Evolutionary conservation across 2,329 filamentous ascomycete species (phyloP).

Genomic region (Dryadomyces sulphureus): DNA sequence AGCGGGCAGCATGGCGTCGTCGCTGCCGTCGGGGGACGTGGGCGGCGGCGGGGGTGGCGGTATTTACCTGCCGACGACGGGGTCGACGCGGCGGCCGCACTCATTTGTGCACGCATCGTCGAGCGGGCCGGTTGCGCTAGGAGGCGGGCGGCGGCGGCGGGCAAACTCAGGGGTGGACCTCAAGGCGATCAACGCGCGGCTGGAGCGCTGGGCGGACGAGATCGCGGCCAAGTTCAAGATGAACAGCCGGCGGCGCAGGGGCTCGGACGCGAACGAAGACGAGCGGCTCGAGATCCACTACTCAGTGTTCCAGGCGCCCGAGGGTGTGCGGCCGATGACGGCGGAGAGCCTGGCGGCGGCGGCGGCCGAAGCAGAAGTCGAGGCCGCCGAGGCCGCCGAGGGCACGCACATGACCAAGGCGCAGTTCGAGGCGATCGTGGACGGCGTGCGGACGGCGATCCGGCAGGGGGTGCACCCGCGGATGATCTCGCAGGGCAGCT

Average conservation of each 20-base stretch:
- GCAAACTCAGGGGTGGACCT: slow-evolving; percentile 89
- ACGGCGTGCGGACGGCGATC: slow-evolving; percentile 82
- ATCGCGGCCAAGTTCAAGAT: slow-evolving; percentile 98
- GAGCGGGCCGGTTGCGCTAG: too few species aligned
- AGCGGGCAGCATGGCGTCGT: slow-evolving; percentile 39
- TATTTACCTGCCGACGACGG: not conserved
- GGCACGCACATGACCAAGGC: slow-evolving; percentile 48
- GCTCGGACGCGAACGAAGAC: slow-evolving; percentile 45
- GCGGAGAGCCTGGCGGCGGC: slow-evolving; percentile 51
- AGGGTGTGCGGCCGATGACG: slow-evolving; percentile 69
- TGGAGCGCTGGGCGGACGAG: slow-evolving; percentile 95
- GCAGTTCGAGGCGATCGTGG: slow-evolving; percentile 78
- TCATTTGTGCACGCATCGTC: not conserved
- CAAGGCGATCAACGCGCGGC: slow-evolving; percentile 89
- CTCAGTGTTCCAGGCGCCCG: slow-evolving; percentile 88
- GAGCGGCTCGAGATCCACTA: slow-evolving; percentile 91
- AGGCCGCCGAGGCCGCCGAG: slow-evolving; percentile 33
- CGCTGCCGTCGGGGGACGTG: slow-evolving; percentile 11
- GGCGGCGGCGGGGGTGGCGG: too few species aligned
- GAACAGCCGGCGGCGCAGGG: slow-evolving; percentile 51
- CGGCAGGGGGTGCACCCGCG: slow-evolving; percentile 82
- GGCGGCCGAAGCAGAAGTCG: not conserved
- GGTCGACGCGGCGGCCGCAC: slow-evolving; percentile 20
- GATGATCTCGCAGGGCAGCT: slow-evolving; percentile 94
- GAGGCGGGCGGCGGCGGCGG: slow-evolving; percentile 13